Conservation (phyloP, 352 stramenopile genomes). For the Thraustochytrium sp. region DNA sequence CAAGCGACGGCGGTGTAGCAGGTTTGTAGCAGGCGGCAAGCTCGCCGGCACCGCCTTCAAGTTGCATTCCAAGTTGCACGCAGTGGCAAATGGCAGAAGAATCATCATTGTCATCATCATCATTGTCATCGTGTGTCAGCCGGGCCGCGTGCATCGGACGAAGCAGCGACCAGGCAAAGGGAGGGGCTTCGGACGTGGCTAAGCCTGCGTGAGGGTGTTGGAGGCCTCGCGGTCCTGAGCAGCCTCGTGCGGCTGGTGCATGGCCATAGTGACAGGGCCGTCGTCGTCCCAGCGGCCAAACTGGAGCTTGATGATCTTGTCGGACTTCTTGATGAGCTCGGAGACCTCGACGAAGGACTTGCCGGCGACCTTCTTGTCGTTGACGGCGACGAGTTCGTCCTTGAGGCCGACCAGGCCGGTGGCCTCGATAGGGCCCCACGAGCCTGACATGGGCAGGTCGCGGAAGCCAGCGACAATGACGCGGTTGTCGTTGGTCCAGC, state of each 20-base stretch:
- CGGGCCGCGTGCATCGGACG: too few species aligned
- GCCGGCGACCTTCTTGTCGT: not conserved
- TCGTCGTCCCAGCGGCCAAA: slow-evolving; percentile 42
- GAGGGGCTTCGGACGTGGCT: too few species aligned
- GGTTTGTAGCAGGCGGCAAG: too few species aligned
- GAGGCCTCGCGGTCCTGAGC: too few species aligned
- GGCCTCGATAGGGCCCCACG: slow-evolving; percentile 38
- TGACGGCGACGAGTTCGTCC: slow-evolving; percentile 33
- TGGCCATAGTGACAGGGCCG: slow-evolving; percentile 51
- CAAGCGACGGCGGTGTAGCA: too few species aligned
- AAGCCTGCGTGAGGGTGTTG: too few species aligned
- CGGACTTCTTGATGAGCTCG: slow-evolving; percentile 42
- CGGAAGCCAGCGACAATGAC: slow-evolving; percentile 41
- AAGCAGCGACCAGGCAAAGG: too few species aligned
- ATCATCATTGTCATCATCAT: too few species aligned
- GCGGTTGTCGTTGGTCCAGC: slow-evolving; percentile 43
- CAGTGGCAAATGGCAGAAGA: too few species aligned
- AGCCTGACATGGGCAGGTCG: slow-evolving; percentile 24
- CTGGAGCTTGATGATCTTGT: slow-evolving; percentile 40
- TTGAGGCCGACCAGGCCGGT: slow-evolving; percentile 34
- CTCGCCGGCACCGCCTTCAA: too few species aligned
- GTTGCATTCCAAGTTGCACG: too few species aligned
- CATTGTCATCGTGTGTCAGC: too few species aligned
- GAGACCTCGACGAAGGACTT: slow-evolving; percentile 37
- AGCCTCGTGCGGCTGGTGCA: slow-evolving; percentile 58